A percentile compares a stretch with the other conserved stretches of the same genome.
These are phyloP conservation scores for Scedosporium dehoogii DNA, from an alignment of 2,329 filamentous ascomycete genomes.

Conservation along the genomic window DNA sequence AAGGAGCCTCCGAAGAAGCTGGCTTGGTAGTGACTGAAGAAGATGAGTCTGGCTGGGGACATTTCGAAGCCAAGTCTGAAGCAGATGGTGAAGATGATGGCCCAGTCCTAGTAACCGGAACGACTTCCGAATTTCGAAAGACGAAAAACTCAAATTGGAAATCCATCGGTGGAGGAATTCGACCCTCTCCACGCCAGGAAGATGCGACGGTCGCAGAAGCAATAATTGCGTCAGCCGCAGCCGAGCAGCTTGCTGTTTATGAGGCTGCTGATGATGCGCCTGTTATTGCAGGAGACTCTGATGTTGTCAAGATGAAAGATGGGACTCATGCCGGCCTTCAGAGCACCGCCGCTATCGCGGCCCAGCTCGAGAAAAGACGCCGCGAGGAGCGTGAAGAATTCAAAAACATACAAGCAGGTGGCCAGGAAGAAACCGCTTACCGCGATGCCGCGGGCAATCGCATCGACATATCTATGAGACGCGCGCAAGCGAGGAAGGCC, in stretches of 20 bases:
- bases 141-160: conserved; percentile 77
- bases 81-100: conserved; percentile 44
- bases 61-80: conserved; percentile 23
- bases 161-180: conserved; percentile 41
- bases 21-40: conserved; percentile 58
- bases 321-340: conserved; percentile 84
- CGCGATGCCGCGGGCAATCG: conserved; percentile 91
- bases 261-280: conserved; percentile 40
- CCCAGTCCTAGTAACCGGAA: conserved; percentile 37
- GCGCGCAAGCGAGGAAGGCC: conserved; percentile 68
- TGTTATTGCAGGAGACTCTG: conserved; percentile 32
- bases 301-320: conserved; percentile 65
- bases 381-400: conserved; percentile 50
- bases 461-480: conserved; percentile 84
- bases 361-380: conserved; percentile 56
- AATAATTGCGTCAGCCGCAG: conserved; percentile 63
- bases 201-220: conserved; percentile 56
- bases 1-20: conserved; percentile 31
- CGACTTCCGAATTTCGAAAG: conserved; percentile 56
- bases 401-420: conserved; percentile 27
- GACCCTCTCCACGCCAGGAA: conserved; percentile 2
- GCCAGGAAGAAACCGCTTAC: conserved; percentile 76
- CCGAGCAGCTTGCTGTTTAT: conserved; percentile 48
- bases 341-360: conserved; percentile 67
- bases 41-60: conserved; percentile 44